Conservation (phyloP, 495 filamentous ascomycete species). For the Barbatosphaeria neglecta region DNA sequence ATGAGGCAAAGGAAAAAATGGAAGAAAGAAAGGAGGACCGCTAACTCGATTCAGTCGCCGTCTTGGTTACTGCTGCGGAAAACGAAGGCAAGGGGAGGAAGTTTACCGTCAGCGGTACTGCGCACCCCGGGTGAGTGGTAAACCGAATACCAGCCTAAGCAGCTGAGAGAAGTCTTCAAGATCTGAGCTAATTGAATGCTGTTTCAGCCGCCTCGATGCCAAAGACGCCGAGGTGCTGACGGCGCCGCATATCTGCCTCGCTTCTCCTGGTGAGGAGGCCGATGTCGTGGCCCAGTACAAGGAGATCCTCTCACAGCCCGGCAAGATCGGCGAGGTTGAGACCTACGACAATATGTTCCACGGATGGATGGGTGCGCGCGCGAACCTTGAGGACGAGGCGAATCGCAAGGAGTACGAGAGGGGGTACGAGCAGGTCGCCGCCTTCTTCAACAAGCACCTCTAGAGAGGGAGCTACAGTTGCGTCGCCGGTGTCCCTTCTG, state of each 20-base stretch:
- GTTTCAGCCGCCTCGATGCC: conserved; percentile 22
- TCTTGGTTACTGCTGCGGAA: conserved; percentile 21
- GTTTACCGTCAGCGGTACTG: conserved; percentile 37
- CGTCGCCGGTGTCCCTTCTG: too few relatives aligned
- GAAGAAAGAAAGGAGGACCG: neutral
- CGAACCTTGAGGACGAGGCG: conserved; percentile 38
- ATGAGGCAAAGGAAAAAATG: neutral
- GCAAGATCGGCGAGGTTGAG: conserved; percentile 31
- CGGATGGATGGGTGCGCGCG: conserved; percentile 53
- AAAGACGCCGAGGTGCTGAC: conserved; percentile 33
- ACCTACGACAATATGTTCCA: conserved; percentile 43
- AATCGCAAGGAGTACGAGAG: conserved; percentile 39
- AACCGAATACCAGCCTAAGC: too few relatives aligned
- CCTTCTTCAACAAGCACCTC: conserved; percentile 35
- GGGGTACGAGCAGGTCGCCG: conserved; percentile 33
- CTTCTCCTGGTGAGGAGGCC: conserved; percentile 41
- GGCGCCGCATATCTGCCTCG: conserved; percentile 42
- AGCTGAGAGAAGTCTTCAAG: too few relatives aligned
- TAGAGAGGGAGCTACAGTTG: neutral
- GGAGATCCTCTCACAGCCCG: conserved; percentile 26
- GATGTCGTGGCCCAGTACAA: conserved; percentile 30
- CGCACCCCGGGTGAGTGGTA: conserved; percentile 31
- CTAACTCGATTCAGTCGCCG: conserved; percentile 21
- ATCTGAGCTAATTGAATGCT: neutral
- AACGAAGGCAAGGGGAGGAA: conserved; percentile 16